Conservation (phyloP, 2,329 filamentous ascomycete species). For the Trichothecium sympodiale region DNA sequence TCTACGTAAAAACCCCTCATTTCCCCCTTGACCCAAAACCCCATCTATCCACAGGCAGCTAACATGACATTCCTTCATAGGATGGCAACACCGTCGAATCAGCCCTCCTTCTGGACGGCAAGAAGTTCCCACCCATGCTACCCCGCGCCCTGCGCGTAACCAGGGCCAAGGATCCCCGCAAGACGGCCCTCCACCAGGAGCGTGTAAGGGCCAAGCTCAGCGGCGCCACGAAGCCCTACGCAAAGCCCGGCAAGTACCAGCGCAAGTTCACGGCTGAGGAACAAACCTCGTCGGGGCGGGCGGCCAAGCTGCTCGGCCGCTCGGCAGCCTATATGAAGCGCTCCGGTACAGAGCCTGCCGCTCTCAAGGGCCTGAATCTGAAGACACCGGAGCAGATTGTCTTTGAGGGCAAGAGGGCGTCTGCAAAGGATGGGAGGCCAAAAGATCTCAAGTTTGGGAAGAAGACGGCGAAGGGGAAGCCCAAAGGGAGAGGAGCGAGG, state of each 20-base stretch:
- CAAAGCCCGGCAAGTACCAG: constrained; percentile 44
- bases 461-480: constrained; percentile 33
- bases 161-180: constrained; percentile 66
- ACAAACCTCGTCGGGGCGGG: constrained; percentile 62
- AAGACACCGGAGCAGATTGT: constrained; percentile 59
- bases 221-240: constrained; percentile 21
- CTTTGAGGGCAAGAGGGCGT: constrained; percentile 74
- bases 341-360: constrained; percentile 1
- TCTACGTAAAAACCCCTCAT: constrained; percentile 44
- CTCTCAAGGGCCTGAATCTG: constrained; percentile 14
- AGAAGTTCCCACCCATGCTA: constrained; percentile 91
- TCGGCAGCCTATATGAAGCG: neutral
- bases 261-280: constrained; percentile 61
- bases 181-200: constrained; percentile 39
- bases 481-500: constrained; percentile 25
- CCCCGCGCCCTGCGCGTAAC: constrained; percentile 77
- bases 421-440: constrained; percentile 50
- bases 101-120: constrained; percentile 78
- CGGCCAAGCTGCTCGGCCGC: constrained; percentile 59
- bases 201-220: constrained; percentile 10
- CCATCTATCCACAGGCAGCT: constrained; percentile 1
- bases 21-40: neutral
- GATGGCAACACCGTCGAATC: constrained; percentile 82
- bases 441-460: constrained; percentile 51
- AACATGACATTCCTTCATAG: constrained; percentile 22